Conservation (phyloP, 768 basidiomycete species). For the Auriscalpium vulgare region DNA sequence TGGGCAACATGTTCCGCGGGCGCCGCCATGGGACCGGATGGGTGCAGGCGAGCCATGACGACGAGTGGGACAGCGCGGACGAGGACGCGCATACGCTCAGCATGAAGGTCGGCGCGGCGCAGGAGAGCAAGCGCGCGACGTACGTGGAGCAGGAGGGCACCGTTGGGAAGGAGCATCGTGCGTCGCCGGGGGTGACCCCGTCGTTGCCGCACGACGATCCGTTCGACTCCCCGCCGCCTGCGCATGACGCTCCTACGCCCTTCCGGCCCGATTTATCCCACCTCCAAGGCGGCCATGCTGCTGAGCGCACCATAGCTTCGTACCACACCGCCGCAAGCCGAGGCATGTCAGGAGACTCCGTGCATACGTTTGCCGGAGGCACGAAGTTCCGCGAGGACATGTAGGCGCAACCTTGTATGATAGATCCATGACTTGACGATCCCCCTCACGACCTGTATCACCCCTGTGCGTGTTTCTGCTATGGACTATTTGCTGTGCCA, state of each 20-base stretch:
- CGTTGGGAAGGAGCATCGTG: background rate
- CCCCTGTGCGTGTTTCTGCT: background rate
- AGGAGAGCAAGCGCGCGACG: background rate
- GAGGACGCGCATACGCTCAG: background rate
- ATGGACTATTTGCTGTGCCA: background rate
- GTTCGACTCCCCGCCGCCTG: background rate
- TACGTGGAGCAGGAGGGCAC: background rate
- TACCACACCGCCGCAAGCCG: background rate
- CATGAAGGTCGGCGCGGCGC: background rate
- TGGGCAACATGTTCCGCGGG: constrained; percentile 12
- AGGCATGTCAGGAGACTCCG: constrained; percentile 4
- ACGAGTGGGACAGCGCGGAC: constrained; percentile 11
- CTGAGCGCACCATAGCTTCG: background rate
- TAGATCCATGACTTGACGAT: background rate
- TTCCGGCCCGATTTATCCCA: background rate
- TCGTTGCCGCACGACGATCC: background rate
- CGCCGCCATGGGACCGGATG: constrained; percentile 8
- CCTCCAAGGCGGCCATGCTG: background rate
- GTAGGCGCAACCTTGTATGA: background rate
- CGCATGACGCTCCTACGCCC: background rate
- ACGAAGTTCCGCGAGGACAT: constrained; percentile 3
- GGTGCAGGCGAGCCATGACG: constrained; percentile 7
- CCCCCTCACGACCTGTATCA: background rate
- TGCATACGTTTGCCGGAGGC: constrained; percentile 9
- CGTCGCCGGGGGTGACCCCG: background rate